Evolutionary conservation across 1,139 yeast genomes (phyloP), one percentile per base, ranked within the genome.

Genomic region (Pichia sp.): DNA sequence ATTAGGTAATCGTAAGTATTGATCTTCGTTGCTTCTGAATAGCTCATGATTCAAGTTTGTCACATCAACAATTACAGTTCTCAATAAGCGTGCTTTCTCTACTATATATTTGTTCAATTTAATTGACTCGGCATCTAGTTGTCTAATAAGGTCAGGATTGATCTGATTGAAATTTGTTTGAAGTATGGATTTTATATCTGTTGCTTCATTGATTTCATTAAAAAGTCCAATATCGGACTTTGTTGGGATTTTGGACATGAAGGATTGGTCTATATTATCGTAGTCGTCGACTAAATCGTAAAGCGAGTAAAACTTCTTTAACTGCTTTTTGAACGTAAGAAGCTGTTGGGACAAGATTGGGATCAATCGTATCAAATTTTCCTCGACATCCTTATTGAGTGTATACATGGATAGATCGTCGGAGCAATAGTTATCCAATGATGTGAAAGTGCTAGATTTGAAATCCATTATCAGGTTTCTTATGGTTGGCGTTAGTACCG

Each of bases 281-380:
- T 61, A 61, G 44, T 63, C 63, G 30, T 60, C 64, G 7, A 65
- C 50, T 8, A 54, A 44, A 6, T 62, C 60, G 43, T 61, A 54
- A 8, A 57, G 49, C 0, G 56, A 34, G 48, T 66, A 64, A 43
- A 66, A 65, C n/a, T 54, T 57, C 26, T 57, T 47, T 26, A 65
- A 51, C 36, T 59, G 62, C 13, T 49, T 54, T 3, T 64, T 59
- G 16, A 65, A 54, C 2, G 54, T 56, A 10, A 57, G 26, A 5
- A 67, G 53, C 44, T 65, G 65, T 19, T 61, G 63, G 6, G 62
- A 55, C 13, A 65, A 51, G 2, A 65, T 53, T 5, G 70, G 70
- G 46, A 62, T 64, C 46, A 66, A 38, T 26, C 59, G 56, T 1
- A 60, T 51, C 3, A 66, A 57, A 32, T 60, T 59, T n/a, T 53